Evolutionary conservation across 805 yeast genomes (phyloP), one percentile per base, ranked within the genome.

Genomic region (Kluyveromyces dobzhanskii): DNA sequence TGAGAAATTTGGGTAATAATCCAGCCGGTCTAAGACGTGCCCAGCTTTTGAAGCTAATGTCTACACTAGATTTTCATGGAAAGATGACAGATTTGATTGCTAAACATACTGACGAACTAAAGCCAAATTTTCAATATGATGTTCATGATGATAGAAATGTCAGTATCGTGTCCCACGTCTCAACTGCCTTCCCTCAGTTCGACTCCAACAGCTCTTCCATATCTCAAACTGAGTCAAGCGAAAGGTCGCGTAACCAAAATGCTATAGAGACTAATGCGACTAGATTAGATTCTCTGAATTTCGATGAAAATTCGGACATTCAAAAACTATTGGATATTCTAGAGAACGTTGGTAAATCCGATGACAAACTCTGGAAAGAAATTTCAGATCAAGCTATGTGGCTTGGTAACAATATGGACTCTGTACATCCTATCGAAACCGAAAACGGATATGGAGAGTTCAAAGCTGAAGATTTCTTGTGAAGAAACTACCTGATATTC

Each of bases 11-110:
- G 36, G 92, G 92, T 1, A 83, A 83, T 53, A 80, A 80, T 53
- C 90, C 92, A 1, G 90, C 92, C 0, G 82, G 83, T 5, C 57
- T 81, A 18, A 67, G 90, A 53, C 64, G 86, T 40, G 85, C 81
- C 0, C 94, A 83, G 50, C 58, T 83, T 19, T 61, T 83, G 41
- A 78, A 78, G 45, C 62, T 83, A 42, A 71, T 82, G 52, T 66
- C 75, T 24, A 73, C 82, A 11, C 58, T 83, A 34, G 87, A 83
- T 54, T 79, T 81, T 56, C 76, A 77, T 57, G 80, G 80, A 4
- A 68, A 75, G 8, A 77, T 81, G 80, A 56, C 59, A 19, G 73
- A 69, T 17, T 62, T 82, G 32, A 65, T 80, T 4, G 53, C 57
- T 4, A 78, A 75, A 48, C 84, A 79, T 54, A 74, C 75, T 31